These are phyloP conservation scores for Verruconis gallopava DNA, from an alignment of 2,329 filamentous ascomycete species.

Conservation along the genomic window DNA sequence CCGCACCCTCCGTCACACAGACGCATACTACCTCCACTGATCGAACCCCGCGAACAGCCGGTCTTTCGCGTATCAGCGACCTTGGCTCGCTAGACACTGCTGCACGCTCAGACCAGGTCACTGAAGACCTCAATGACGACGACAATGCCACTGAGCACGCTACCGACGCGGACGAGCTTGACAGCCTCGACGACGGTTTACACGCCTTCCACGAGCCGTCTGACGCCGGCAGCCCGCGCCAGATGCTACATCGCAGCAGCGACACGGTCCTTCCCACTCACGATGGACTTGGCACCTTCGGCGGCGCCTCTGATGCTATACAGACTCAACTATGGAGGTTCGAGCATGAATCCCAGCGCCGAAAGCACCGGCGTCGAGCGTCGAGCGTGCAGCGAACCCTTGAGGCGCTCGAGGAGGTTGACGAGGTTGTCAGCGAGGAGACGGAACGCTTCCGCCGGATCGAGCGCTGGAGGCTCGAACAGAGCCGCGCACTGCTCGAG, in stretches of 20 bases:
- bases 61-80: constrained; percentile 64
- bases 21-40: constrained; percentile 44
- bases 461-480: constrained; percentile 83
- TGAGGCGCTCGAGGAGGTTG: constrained; percentile 40
- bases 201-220: constrained; percentile 67
- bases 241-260: constrained; percentile 40
- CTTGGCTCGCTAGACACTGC: constrained; percentile 64
- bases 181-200: constrained; percentile 85
- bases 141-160: constrained; percentile 29
- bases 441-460: constrained; percentile 70
- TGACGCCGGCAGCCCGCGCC: constrained; percentile 27
- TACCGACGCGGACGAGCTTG: constrained; percentile 50
- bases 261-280: constrained; percentile 74
- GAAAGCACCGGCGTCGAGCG: constrained; percentile 26
- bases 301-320: constrained; percentile 32
- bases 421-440: constrained; percentile 40
- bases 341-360: constrained; percentile 63
- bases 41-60: constrained; percentile 52
- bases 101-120: constrained; percentile 41
- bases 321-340: constrained; percentile 85
- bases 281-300: constrained; percentile 80
- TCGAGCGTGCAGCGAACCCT: constrained; percentile 46
- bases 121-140: constrained; percentile 23
- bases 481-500: constrained; percentile 71
- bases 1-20: constrained; percentile 38